Conservation (phyloP, 2,329 filamentous ascomycete species). For the Ascochyta koolunga region DNA sequence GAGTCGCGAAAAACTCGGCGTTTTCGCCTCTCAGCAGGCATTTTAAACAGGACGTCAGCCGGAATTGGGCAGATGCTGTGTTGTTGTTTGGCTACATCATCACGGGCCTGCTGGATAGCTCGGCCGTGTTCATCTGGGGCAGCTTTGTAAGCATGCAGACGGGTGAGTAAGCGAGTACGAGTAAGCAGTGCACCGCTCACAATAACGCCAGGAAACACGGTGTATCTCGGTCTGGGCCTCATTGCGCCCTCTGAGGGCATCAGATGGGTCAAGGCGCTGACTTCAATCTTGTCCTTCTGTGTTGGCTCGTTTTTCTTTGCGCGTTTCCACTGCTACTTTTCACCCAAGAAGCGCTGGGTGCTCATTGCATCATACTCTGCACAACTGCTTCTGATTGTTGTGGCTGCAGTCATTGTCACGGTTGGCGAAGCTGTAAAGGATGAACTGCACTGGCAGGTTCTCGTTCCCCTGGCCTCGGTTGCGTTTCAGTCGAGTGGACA, state of each 20-base stretch:
- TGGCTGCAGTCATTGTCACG: constrained; percentile 53
- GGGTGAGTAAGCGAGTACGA: constrained; percentile 53
- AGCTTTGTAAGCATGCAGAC: constrained; percentile 87
- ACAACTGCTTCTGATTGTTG: constrained; percentile 51
- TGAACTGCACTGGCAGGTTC: constrained; percentile 56
- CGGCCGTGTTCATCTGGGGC: constrained; percentile 77
- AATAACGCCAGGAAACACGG: constrained; percentile 65
- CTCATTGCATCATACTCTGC: constrained; percentile 56
- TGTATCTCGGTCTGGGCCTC: constrained; percentile 79
- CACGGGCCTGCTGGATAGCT: constrained; percentile 78
- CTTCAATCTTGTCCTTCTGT: constrained; percentile 73
- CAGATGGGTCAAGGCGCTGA: constrained; percentile 74
- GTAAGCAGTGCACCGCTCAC: constrained; percentile 17
- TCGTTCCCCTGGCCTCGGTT: constrained; percentile 71
- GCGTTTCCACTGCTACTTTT: constrained; percentile 68
- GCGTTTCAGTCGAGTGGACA: constrained; percentile 81
- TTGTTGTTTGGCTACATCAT: constrained; percentile 76
- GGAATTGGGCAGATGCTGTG: constrained; percentile 70
- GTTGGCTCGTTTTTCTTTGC: constrained; percentile 74
- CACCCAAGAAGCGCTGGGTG: constrained; percentile 68
- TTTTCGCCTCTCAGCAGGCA: constrained; percentile 34
- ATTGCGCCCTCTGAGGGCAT: constrained; percentile 59
- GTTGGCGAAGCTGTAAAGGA: constrained; percentile 47
- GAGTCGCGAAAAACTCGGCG: constrained; percentile 31
- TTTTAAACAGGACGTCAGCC: constrained; percentile 59